Evolutionary conservation across 2,329 filamentous ascomycete genomes (phyloP).

Genomic region (Didymella exigua): DNA sequence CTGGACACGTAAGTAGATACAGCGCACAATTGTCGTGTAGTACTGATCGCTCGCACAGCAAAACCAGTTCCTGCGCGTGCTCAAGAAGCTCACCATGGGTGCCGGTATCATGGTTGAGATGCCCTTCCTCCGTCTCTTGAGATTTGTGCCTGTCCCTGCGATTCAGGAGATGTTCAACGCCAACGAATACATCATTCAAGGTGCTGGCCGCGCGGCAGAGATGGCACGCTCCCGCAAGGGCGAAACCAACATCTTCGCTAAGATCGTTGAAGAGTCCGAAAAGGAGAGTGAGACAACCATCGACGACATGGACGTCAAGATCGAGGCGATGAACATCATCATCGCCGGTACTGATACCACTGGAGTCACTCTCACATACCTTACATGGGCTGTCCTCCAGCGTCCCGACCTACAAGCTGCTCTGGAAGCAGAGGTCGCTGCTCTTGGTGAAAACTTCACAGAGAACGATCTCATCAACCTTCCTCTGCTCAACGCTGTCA

Average conservation of each 20-base stretch:
- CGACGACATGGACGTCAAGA: slow-evolving; percentile 41
- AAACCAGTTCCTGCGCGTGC: slow-evolving; percentile 46
- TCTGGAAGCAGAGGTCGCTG: slow-evolving; percentile 32
- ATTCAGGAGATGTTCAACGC: slow-evolving; percentile 46
- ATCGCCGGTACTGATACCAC: slow-evolving; percentile 47
- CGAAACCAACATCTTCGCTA: slow-evolving; percentile 43
- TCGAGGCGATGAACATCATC: slow-evolving; percentile 44
- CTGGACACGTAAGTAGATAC: slow-evolving; percentile 41
- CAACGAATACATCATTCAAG: slow-evolving; percentile 40
- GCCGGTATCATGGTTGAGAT: slow-evolving; percentile 47
- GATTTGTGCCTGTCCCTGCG: slow-evolving; percentile 35
- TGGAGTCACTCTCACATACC: slow-evolving; percentile 42
- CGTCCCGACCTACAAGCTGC: slow-evolving; percentile 25
- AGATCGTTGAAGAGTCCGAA: slow-evolving; percentile 40
- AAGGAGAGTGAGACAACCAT: slow-evolving; percentile 38
- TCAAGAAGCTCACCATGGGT: slow-evolving; percentile 45
- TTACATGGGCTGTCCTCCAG: slow-evolving; percentile 43
- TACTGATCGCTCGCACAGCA: background rate
- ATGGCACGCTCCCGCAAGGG: slow-evolving; percentile 38
- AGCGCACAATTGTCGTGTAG: background rate
- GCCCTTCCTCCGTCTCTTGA: slow-evolving; percentile 43
- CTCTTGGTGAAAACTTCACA: slow-evolving; percentile 24
- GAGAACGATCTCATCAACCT: slow-evolving; percentile 43
- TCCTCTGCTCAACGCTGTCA: slow-evolving; percentile 46
- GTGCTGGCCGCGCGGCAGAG: slow-evolving; percentile 39